These are phyloP conservation scores for Boeremia lycopersici DNA, from an alignment of 2,329 filamentous ascomycete genomes.

Conservation along the genomic window DNA sequence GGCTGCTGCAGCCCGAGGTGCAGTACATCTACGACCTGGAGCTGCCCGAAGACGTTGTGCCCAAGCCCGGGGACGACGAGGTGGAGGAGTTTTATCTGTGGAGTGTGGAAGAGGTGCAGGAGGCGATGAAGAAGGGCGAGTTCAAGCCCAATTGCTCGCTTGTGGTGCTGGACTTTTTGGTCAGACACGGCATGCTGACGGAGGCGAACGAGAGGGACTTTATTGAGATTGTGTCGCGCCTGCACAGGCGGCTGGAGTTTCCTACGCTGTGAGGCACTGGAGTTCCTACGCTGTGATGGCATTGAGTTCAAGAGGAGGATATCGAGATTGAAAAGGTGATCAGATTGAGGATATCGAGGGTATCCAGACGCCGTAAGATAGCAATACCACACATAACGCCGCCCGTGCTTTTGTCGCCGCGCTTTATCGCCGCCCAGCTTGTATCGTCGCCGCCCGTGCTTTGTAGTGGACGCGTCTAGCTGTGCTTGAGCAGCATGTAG, in stretches of 20 bases:
- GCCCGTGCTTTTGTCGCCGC: slow-evolving; percentile 34
- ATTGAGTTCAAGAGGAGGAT: slow-evolving; percentile 2
- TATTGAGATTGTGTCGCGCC: slow-evolving; percentile 72
- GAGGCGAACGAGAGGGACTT: slow-evolving; percentile 78
- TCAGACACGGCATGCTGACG: slow-evolving; percentile 81
- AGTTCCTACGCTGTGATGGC: slow-evolving; percentile 60
- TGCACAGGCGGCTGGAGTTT: slow-evolving; percentile 83
- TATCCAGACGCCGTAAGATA: slow-evolving; percentile 42
- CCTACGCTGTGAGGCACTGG: slow-evolving; percentile 58
- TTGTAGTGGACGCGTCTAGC: too few relatives aligned
- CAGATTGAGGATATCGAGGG: slow-evolving; percentile 27
- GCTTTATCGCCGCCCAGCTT: background rate
- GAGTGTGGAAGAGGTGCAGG: slow-evolving; percentile 76
- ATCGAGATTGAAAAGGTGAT: background rate
- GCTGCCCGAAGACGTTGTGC: slow-evolving; percentile 70
- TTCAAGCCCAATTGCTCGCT: slow-evolving; percentile 95
- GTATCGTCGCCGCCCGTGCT: too few relatives aligned
- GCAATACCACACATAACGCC: slow-evolving; percentile 40
- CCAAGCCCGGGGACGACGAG: slow-evolving; percentile 83
- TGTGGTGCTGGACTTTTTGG: slow-evolving; percentile 86
- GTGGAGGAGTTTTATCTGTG: slow-evolving; percentile 83
- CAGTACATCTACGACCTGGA: slow-evolving; percentile 92
- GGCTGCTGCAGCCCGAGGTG: slow-evolving; percentile 85
- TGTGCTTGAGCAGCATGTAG: slow-evolving; percentile 95
- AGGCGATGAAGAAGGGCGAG: slow-evolving; percentile 70